Evolutionary conservation across 306 rosid species (phyloP).

Genomic region (Cicer chorassanicum): DNA sequence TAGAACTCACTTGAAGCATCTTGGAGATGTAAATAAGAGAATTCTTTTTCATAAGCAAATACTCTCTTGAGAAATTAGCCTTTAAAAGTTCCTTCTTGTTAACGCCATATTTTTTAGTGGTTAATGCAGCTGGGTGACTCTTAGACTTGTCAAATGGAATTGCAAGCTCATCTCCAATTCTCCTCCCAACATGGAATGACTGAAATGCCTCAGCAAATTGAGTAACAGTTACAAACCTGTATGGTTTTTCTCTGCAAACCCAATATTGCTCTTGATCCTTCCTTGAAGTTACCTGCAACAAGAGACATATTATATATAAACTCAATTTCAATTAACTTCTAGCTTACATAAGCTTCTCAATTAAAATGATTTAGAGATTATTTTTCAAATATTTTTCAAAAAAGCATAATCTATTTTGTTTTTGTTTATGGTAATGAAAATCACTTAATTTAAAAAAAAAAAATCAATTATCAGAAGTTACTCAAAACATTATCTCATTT

Average conservation of each 20-base stretch:
- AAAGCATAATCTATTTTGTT: too few species aligned
- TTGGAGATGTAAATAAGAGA: conserved; percentile 56
- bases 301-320: not conserved
- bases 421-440: too few species aligned
- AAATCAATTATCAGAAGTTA: too few species aligned
- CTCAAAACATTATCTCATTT: too few species aligned
- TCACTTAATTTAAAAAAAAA: too few species aligned
- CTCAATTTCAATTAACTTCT: not conserved
- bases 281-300: conserved; percentile 59
- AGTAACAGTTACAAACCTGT: conserved; percentile 51
- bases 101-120: conserved; percentile 56
- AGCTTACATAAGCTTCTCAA: not conserved
- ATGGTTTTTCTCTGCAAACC: conserved; percentile 48
- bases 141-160: conserved; percentile 57
- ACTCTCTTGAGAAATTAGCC: conserved; percentile 63
- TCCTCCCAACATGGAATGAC: conserved; percentile 54
- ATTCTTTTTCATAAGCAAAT: conserved; percentile 63
- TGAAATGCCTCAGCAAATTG: conserved; percentile 59
- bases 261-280: conserved; percentile 71
- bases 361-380: too few species aligned
- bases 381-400: too few species aligned
- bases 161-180: conserved; percentile 48
- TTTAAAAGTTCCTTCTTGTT: conserved; percentile 52
- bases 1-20: conserved; percentile 50
- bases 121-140: conserved; percentile 62